Evolutionary conservation across 805 yeast genomes (phyloP).

Genomic region (Nakazawaea populi): DNA sequence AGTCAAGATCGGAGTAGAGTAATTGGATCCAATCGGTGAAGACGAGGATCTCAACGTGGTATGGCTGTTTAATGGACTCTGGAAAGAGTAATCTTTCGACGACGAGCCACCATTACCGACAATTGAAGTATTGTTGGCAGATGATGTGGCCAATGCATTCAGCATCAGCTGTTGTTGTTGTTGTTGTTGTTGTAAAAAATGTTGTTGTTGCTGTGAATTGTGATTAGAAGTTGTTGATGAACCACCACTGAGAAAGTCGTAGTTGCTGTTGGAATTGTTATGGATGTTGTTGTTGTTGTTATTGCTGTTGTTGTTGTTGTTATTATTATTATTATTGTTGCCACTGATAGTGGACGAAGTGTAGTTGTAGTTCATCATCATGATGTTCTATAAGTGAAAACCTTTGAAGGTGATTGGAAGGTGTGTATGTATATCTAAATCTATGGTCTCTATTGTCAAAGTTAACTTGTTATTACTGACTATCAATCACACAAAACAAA

Average conservation of each 20-base stretch:
- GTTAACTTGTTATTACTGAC: too few relatives aligned
- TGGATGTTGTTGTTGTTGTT: background rate
- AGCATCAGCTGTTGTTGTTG: background rate
- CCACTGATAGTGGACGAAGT: background rate
- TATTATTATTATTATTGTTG: background rate
- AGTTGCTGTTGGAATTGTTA: background rate
- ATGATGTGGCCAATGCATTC: background rate
- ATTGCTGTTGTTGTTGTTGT: background rate
- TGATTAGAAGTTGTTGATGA: background rate
- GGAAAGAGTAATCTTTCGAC: background rate
- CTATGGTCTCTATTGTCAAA: too few relatives aligned
- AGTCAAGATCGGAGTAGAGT: constrained; percentile 2
- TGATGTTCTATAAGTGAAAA: background rate
- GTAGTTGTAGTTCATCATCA: constrained; percentile 5
- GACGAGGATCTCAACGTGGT: constrained; percentile 2
- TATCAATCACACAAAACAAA: too few relatives aligned
- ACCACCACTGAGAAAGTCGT: background rate
- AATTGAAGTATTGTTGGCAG: background rate
- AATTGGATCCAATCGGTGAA: background rate
- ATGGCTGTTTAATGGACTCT: constrained; percentile 5
- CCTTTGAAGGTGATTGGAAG: too few relatives aligned
- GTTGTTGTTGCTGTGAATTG: background rate
- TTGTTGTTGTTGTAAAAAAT: background rate
- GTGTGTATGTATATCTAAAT: too few relatives aligned
- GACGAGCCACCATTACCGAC: background rate